Evolutionary conservation across 352 stramenopile species (phyloP), one percentile per base, ranked within the genome.

Genomic region (Pseudoperonospora humuli): DNA sequence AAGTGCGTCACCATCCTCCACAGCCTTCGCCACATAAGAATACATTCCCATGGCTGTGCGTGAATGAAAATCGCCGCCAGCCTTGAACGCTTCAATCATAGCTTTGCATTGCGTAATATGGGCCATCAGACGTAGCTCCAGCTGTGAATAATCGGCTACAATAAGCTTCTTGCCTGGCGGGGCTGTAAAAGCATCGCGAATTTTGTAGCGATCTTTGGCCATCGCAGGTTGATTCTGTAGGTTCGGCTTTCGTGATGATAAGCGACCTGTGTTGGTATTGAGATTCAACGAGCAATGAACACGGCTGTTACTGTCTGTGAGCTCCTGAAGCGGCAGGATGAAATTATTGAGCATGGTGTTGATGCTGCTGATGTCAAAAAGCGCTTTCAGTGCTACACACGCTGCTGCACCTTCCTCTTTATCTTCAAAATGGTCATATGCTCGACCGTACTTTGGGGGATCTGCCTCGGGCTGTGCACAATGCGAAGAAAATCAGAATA

Each of bases 261-360:
- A 69, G 3, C 97, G 82, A 9, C 97, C 97, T 40, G 96, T 99
- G 60, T 99, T 96, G 14, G 97, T 99, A 62, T 99, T 99, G 3
- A 99, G 63, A 71, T 99, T 99, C 1, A 99, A 71, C 15, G 91
- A 98, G 60, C 95, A 97, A 61, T 99, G 97, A 7, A 99, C 94
- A 14, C 97, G 79, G 31, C 75, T 87, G 27, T 98, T 70, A 17
- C 84, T 73, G 59, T 99, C 96, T 6, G 91, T 81, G 9, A 99
- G 70, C 17, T 89, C 73, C 51, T 96, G 88, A 8, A 97, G 71
- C 21, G 93, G 92, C 42, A 95, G 41, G 34, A 97, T 93, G 45
- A 97, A 97, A 60, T 95, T 99, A 57, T 88, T 96, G 55, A 99
- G 88, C 95, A 99, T 99, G 18, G 96, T 99, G 58, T 99, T 97